Evolutionary conservation across 2,329 filamentous ascomycete genomes (phyloP).

Genomic region (Teratosphaeriaceae sp.): DNA sequence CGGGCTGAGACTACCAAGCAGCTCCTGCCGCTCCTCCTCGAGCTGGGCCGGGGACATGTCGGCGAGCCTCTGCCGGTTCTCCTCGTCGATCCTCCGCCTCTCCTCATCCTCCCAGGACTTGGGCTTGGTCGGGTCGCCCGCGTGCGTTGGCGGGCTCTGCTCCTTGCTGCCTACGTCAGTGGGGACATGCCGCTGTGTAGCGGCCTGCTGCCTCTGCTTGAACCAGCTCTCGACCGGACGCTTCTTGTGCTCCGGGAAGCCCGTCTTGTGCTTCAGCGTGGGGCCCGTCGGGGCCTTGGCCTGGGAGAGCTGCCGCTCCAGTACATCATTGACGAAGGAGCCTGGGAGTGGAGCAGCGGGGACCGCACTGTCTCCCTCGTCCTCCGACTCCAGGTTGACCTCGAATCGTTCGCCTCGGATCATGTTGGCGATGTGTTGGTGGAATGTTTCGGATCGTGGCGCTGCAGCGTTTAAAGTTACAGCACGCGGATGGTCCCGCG

Average conservation of each 20-base stretch:
- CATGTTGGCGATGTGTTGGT: slow-evolving; percentile 12
- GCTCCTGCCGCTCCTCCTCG: slow-evolving; percentile 67
- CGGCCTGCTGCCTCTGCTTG: slow-evolving; percentile 56
- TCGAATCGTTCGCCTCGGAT: slow-evolving; percentile 56
- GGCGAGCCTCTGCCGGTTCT: slow-evolving; percentile 68
- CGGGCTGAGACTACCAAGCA: slow-evolving; percentile 72
- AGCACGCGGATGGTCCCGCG: too few relatives aligned
- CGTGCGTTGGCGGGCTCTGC: slow-evolving; percentile 45
- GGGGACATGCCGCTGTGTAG: too few relatives aligned
- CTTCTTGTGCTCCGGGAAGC: slow-evolving; percentile 86
- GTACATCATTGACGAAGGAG: slow-evolving; percentile 64
- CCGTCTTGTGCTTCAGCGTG: slow-evolving; percentile 50
- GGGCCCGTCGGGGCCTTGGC: slow-evolving; percentile 60
- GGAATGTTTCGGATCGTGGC: too few relatives aligned
- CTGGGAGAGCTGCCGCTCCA: slow-evolving; percentile 59
- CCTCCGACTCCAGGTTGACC: slow-evolving; percentile 49
- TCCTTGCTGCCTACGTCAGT: neutral
- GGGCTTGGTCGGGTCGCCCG: slow-evolving; percentile 20
- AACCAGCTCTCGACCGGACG: slow-evolving; percentile 68
- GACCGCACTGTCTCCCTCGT: slow-evolving; percentile 20
- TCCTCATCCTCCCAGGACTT: slow-evolving; percentile 48
- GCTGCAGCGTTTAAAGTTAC: too few relatives aligned
- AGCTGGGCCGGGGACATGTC: slow-evolving; percentile 80
- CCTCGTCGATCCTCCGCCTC: slow-evolving; percentile 66
- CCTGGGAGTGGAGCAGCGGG: slow-evolving; percentile 12